Base-by-base conservation (phyloP, 352 stramenopile species). In the Phytopythium aichiense region DNA sequence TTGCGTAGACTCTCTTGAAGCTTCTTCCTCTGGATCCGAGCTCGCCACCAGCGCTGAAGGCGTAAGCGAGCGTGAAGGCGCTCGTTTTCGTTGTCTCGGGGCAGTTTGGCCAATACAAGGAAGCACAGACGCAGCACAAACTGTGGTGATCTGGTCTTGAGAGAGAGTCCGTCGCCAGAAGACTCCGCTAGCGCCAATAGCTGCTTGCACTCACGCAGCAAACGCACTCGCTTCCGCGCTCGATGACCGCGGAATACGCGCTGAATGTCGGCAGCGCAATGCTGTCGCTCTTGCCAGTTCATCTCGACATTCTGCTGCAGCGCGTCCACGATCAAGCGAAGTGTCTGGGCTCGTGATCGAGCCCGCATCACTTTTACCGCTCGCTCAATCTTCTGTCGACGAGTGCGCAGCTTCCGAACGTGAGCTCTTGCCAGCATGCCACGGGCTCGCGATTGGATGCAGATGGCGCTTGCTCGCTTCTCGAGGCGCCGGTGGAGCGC, bases 121-220 rank as follows among this genome's bases (percentile, higher is more conserved):
- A 89, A 79, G 57, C 76, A 88, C 22, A 87, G 69, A 12, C 74
- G 82, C 20, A 84, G 31, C 18, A 87, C 71, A 31, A 84, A 81
- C 7, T 63, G 52, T 23, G 55, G 60, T 4, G 79, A 57, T n/a
- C 81, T 71, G 1, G 55, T 63, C 49, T 75, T 79, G 46, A 85
- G 59, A 5, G 57, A 60, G 31, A 63, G 57, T 11, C 69, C 64
- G 30, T 65, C 52, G 30, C 23, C 40, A 25, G 54, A 40, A 12
- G 50, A 53, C 8, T 56, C 60, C 33, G 65, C 42, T 8, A 86
- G 55, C 38, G 65, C 35, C 6, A 87, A 50, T 31, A 91, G 70
- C 37, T 60, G 63, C 30, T 81, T 64, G 52, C 79, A 85, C 16
- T 75, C 66, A 31, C 56, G 61, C 6, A 76, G 60, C 25, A 74